Base-by-base conservation (phyloP, 1,139 yeast genomes). In the Pichia sp. region DNA sequence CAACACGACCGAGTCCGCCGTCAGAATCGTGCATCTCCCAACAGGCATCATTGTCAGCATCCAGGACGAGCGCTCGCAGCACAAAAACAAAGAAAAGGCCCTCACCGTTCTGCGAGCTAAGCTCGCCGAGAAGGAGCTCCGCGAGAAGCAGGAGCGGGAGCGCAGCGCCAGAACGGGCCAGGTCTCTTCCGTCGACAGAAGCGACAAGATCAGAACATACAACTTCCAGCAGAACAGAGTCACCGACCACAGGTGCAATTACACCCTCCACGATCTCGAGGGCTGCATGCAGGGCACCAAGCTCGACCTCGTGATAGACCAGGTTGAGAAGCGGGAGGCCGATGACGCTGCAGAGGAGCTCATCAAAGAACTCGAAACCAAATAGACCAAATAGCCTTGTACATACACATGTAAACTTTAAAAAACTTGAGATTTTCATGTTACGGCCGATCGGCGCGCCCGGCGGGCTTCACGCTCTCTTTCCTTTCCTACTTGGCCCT, bases 1-100 rank as follows among this genome's bases (percentile, higher is more conserved):
- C 49, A 93, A 95, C 67, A 93, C 97, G 19, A 93, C 99, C 0
- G 99, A 93, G 68, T 90, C 97, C 0, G 99, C 99, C 0, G 98
- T 93, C 19, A 78, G 99, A 63, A 73, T 95, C 43, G 90, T 95
- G 0, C 99, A 93, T 71, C 76, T 87, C 19, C 98, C 99, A 2
- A 85, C 97, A 0, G 97, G 98, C 3, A 83, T 90, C 47, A 85
- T 83, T 13, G 97, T 93, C 3, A 78, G 84, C 54, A 95, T 93
- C 76, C 99, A 95, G 68, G 97, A 93, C 67, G 97, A 90, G 66
- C 74, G 99, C 59, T 90, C 97, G 0, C 99, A 93, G 71, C 97
- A 95, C 55, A 81, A 85, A 63, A 95, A 95, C 70, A 90, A 90
- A 68, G 97, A 97, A 15, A 90, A 88, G 65, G 99, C 99, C 0